phyloP scores from a whole-genome alignment of 2,329 filamentous ascomycete genomes.

The Cladophialophora psammophila region DNA sequence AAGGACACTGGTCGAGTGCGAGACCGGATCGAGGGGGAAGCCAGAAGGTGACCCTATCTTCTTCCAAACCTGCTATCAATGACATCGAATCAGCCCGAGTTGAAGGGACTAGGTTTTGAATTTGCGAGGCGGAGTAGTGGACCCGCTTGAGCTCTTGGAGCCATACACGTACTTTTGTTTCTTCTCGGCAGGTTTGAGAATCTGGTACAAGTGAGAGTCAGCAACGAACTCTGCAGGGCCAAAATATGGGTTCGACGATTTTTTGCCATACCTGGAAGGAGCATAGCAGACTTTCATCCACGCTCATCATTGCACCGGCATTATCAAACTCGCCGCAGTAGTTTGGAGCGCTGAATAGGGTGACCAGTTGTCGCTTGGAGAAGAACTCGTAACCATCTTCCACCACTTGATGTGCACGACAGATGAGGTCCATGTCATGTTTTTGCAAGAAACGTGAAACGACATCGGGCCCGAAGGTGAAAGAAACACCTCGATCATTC shows the following conservation, averaged over 20 bases:
- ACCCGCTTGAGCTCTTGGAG: conserved; percentile 73
- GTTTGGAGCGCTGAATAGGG: conserved; percentile 96
- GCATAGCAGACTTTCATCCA: conserved; percentile 97
- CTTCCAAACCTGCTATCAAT: conserved; percentile 88
- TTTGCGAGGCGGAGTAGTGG: conserved; percentile 74
- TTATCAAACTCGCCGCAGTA: conserved; percentile 99
- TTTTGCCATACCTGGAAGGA: conserved; percentile 85
- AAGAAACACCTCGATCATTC: conserved; percentile 97
- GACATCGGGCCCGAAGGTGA: conserved; percentile 97
- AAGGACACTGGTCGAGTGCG: conserved; percentile 27
- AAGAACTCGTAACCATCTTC: conserved; percentile 99
- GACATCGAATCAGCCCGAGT: conserved; percentile 68
- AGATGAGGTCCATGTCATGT: conserved; percentile 99
- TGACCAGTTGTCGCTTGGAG: conserved; percentile 96
- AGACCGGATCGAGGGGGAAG: conserved; percentile 31
- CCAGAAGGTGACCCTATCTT: conserved; percentile 66
- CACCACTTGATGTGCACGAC: conserved; percentile 96
- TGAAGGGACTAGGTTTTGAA: conserved; percentile 67
- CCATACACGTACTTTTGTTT: conserved; percentile 99
- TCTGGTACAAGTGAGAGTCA: conserved; percentile 60
- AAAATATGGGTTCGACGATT: conserved; percentile 11
- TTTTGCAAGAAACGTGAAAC: conserved; percentile 98
- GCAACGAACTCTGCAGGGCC: background rate
- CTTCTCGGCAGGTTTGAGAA: conserved; percentile 99
- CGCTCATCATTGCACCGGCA: conserved; percentile 99